Evolutionary conservation across 148 eudicot genomes (phyloP).

Genomic region (Persicaria maculosa): DNA sequence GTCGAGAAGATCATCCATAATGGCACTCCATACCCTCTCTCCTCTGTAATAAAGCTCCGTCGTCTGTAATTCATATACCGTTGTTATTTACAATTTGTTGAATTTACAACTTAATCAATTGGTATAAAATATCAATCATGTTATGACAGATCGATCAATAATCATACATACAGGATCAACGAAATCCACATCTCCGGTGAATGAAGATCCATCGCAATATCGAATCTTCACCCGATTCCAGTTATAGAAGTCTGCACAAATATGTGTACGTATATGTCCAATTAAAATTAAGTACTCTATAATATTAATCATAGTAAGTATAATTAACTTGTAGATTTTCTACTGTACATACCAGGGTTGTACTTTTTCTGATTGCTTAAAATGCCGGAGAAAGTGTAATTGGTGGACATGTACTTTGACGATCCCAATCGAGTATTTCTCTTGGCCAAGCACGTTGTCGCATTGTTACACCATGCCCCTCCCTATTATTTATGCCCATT

Average conservation of each 20-base stretch:
- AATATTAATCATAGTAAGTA: no score
- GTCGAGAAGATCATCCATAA: constrained; percentile 65
- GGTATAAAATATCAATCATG: no score
- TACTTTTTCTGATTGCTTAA: constrained; percentile 30
- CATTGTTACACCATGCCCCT: constrained; percentile 43
- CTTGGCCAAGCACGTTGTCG: constrained; percentile 27
- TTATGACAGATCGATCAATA: no score
- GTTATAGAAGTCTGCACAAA: constrained; percentile 57
- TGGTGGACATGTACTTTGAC: constrained; percentile 28
- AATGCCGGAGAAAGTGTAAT: constrained; percentile 39
- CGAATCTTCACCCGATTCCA: constrained; percentile 87
- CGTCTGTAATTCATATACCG: constrained; percentile 23
- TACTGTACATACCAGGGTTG: constrained; percentile 4
- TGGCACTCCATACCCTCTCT: constrained; percentile 65
- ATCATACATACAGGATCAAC: constrained; percentile 60
- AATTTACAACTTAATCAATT: not conserved
- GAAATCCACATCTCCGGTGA: constrained; percentile 75
- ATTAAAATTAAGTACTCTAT: no score
- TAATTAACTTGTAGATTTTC: no score
- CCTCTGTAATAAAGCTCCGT: constrained; percentile 79
- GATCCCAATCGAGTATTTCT: constrained; percentile 35
- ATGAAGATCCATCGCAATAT: constrained; percentile 94
- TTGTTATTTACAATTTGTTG: no score
- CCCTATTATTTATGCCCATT: constrained; percentile 19
- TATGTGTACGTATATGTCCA: no score